Base-by-base conservation (phyloP, 176 grass and related monocot species). In the Aegilops sharonensis region DNA sequence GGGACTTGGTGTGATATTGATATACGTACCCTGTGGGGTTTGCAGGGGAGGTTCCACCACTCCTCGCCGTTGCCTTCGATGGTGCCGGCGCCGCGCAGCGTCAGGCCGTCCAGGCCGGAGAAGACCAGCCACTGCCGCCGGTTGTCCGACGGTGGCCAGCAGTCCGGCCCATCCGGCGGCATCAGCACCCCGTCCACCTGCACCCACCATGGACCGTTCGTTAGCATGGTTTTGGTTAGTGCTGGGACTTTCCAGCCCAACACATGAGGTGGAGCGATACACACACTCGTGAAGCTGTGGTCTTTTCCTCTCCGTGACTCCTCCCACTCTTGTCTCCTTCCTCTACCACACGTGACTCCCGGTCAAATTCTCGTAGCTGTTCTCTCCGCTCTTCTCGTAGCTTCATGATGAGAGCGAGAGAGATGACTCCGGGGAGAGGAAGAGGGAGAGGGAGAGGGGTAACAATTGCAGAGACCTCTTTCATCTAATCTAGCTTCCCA, bases 11-110 rank as follows among this genome's bases (percentile, higher is more conserved):
- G 50, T 39, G 1, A 3, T 2, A 12, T 18, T 23, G 4, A 6
- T 5, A 1, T 9, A 35, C 78, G 65, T 94, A 97, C 95, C 86
- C 89, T 93, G 91, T 97, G 95, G 39, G 95, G 95, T 21, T 97
- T 97, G 85, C 95, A 97, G 72, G 95, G 92, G 85, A 97, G 95
- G 75, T 85, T 95, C 95, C 95, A 95, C 95, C 95, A 97, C 0
- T 85, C 87, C 82, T 97, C 92, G 62, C 95, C 95, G 32, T 97
- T 97, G 24, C 95, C 95, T 65, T 97, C 92, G 39, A 97, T 95
- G 12, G 92, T 97, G 86, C 95, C 95, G 20, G 47, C 25, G 9
- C 95, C 95, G 67, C 85, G 81, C 75, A 97, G 78, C 11, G 91
- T 91, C 82, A 98, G 60, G 24, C 87, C 92, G 54, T 95, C 93